phyloP scores from a whole-genome alignment of 2,329 filamentous ascomycete species.

The Fusarium xylarioides region DNA sequence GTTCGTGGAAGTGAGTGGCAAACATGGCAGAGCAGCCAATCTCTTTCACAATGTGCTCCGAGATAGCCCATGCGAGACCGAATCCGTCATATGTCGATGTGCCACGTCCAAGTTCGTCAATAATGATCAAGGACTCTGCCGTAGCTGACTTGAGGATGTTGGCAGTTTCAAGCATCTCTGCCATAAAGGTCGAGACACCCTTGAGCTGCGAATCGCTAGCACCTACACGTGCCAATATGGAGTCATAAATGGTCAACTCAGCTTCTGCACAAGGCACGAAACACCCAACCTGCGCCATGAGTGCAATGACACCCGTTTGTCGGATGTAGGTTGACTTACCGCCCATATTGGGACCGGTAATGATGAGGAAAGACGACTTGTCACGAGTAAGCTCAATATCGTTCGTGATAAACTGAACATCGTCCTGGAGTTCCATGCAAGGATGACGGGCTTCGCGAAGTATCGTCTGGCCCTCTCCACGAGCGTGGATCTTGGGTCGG shows the following conservation, averaged over 20 bases:
- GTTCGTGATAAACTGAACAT: slow-evolving; percentile 98
- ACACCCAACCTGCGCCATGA: slow-evolving; percentile 97
- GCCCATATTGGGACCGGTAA: slow-evolving; percentile 98
- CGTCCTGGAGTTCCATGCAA: slow-evolving; percentile 98
- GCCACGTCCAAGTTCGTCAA: slow-evolving; percentile 94
- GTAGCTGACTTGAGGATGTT: slow-evolving; percentile 98
- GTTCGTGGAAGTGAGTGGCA: slow-evolving; percentile 97
- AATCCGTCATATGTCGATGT: slow-evolving; percentile 99
- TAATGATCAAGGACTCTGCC: slow-evolving; percentile 94
- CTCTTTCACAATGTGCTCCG: slow-evolving; percentile 94
- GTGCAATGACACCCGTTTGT: slow-evolving; percentile 93
- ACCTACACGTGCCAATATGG: slow-evolving; percentile 93
- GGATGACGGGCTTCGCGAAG: slow-evolving; percentile 95
- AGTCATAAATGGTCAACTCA: slow-evolving; percentile 95
- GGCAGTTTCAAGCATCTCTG: slow-evolving; percentile 98
- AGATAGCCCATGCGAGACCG: slow-evolving; percentile 98
- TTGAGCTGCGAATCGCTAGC: slow-evolving; percentile 97
- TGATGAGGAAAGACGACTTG: slow-evolving; percentile 90
- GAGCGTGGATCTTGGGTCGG: slow-evolving; percentile 86
- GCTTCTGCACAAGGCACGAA: slow-evolving; percentile 94
- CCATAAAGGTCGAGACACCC: slow-evolving; percentile 99
- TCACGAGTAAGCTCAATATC: slow-evolving; percentile 84
- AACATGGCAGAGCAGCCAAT: slow-evolving; percentile 96
- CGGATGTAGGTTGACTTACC: slow-evolving; percentile 99
- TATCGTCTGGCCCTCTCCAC: slow-evolving; percentile 86